These are phyloP conservation scores for Colletotrichum kahawae DNA, from an alignment of 2,329 filamentous ascomycete genomes.

Conservation along the genomic window DNA sequence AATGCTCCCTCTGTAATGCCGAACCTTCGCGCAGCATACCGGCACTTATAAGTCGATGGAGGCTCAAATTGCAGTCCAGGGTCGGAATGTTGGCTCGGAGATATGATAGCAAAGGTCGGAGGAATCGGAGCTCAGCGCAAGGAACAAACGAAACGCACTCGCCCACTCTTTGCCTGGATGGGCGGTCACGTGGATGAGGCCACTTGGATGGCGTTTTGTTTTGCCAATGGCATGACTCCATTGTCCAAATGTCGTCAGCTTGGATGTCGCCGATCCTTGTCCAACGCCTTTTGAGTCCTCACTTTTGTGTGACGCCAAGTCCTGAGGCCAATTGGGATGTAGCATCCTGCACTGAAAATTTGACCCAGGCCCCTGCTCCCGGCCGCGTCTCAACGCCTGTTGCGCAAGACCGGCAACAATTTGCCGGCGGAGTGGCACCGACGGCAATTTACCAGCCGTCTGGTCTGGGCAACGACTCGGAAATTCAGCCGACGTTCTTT, in stretches of 20 bases:
- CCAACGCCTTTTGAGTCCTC: background rate
- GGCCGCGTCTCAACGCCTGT: background rate
- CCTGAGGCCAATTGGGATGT: background rate
- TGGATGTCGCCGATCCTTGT: background rate
- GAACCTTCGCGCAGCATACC: background rate
- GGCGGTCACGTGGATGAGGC: background rate
- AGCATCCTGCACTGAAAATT: background rate
- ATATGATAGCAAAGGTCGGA: conserved; percentile 6
- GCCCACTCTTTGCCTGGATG: background rate
- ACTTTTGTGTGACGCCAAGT: background rate
- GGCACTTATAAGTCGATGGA: background rate
- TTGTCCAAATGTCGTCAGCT: background rate
- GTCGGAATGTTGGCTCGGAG: conserved; percentile 2
- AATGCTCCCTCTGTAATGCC: background rate
- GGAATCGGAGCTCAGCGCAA: background rate
- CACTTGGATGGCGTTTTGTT: background rate
- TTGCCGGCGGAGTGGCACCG: background rate
- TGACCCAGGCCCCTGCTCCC: background rate
- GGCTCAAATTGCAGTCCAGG: background rate
- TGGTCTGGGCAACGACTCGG: background rate
- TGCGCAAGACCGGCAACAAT: background rate
- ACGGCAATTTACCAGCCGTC: background rate
- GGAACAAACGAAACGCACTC: background rate
- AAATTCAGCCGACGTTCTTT: background rate
- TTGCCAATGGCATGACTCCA: background rate